Conservation (phyloP, 306 rosid genomes). For the barrel medic (Medicago truncatula) region DNA sequence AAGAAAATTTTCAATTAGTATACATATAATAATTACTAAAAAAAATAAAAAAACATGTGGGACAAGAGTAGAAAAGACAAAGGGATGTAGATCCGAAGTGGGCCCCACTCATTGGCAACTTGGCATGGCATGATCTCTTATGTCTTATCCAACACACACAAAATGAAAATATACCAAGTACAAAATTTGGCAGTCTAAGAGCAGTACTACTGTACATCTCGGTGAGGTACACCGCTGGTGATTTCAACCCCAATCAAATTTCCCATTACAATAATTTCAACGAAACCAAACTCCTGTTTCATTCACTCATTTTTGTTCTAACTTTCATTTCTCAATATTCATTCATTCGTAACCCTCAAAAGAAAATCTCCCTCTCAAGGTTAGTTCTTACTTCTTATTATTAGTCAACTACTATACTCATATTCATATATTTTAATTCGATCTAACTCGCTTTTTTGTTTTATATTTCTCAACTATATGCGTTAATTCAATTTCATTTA, state of each 20-base stretch:
- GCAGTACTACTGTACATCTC: slow-evolving; percentile 8
- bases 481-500: slow-evolving; percentile 15
- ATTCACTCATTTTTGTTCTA: not conserved
- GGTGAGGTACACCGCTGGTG: slow-evolving; percentile 11
- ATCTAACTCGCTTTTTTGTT: not conserved
- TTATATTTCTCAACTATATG: too few relatives aligned
- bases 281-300: slow-evolving; percentile 44
- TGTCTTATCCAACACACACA: too few relatives aligned
- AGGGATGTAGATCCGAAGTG: not conserved
- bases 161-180: too few relatives aligned
- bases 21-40: not conserved
- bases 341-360: too few relatives aligned
- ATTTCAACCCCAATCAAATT: slow-evolving; percentile 4
- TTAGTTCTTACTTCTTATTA: slow-evolving; percentile 33
- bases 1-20: too few relatives aligned
- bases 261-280: too few relatives aligned
- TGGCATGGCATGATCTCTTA: too few relatives aligned
- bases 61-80: not conserved
- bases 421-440: too few relatives aligned
- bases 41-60: not conserved
- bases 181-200: too few relatives aligned
- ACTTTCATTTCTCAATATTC: too few relatives aligned
- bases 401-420: not conserved
- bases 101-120: not conserved
- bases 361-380: slow-evolving; percentile 37